Conservation (phyloP, 2,329 filamentous ascomycete genomes). For the Aspergillus cejpii region DNA sequence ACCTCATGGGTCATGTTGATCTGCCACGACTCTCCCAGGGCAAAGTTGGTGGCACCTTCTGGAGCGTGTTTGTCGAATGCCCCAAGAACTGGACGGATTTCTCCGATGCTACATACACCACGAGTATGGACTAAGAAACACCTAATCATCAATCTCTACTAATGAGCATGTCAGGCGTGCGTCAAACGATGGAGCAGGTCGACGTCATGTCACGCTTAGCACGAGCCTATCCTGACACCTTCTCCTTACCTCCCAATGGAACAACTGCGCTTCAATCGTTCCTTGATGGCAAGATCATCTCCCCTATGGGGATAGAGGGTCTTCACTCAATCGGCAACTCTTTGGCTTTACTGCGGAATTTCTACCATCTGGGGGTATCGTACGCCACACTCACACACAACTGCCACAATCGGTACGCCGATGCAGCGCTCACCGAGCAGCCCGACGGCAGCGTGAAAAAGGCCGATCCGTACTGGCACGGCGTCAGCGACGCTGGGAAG, state of each 20-base stretch:
- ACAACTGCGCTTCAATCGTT: slow-evolving; percentile 58
- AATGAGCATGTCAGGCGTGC: slow-evolving; percentile 20
- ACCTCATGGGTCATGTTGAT: slow-evolving; percentile 66
- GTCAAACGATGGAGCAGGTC: slow-evolving; percentile 33
- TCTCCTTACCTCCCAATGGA: slow-evolving; percentile 53
- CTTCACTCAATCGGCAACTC: slow-evolving; percentile 90
- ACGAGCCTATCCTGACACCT: slow-evolving; percentile 38
- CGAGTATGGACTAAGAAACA: slow-evolving; percentile 46
- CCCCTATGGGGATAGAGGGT: slow-evolving; percentile 74
- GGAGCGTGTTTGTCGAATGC: slow-evolving; percentile 78
- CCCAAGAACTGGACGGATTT: slow-evolving; percentile 66
- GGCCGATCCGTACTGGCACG: slow-evolving; percentile 44
- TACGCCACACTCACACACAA: slow-evolving; percentile 90
- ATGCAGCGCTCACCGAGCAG: slow-evolving; percentile 60
- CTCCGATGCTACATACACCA: slow-evolving; percentile 63
- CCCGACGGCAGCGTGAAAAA: slow-evolving; percentile 35
- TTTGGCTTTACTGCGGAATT: slow-evolving; percentile 60
- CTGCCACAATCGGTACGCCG: slow-evolving; percentile 84
- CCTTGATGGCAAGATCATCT: slow-evolving; percentile 59
- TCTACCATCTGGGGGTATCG: slow-evolving; percentile 69
- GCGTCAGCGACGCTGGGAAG: slow-evolving; percentile 65
- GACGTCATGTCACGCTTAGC: slow-evolving; percentile 33
- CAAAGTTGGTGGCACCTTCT: slow-evolving; percentile 70
- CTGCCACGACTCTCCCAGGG: slow-evolving; percentile 66
- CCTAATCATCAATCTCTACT: neutral